Evolutionary conservation across 768 basidiomycete genomes (phyloP), one percentile per base, ranked within the genome.

Genomic region (Cyclocybe cylindracea): DNA sequence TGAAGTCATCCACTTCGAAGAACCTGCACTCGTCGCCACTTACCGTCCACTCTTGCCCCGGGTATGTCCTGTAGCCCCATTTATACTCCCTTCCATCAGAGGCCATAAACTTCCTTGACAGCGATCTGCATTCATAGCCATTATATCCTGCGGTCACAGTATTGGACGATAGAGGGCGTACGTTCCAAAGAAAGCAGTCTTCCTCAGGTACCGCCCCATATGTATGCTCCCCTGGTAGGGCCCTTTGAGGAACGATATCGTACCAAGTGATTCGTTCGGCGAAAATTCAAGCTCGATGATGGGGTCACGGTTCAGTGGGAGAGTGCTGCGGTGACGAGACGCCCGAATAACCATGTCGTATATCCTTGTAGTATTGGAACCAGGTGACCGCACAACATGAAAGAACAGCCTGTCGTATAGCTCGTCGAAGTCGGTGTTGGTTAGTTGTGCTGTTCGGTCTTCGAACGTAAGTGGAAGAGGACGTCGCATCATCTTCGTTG

Each of bases 371-470:
- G 70, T 69, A 18, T 66, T 61, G 10, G 63, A 63, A 8, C 75
- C 76, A 4, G 83, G 78, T 16, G 72, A 67, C 3, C 79, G 77
- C 5, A 78, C 67, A 34, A 89, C 76, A 51, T 83, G 85, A 45
- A 86, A 77, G 71, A 87, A 89, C 56, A 83, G 69, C 48, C 88
- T 81, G 67, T 91, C 88, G 63, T 89, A 90, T 58, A 89, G 79
- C 59, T 91, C 88, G 63, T 88, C 86, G 55, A 83, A 89, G 73
- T 91, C 86, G 1, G 85, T 78, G 42, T 70, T 67, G 10, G 75
- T 70, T 52, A 78, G 66, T 10, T 70, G 66, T 14, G 80, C 86
- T 0, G 87, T 84, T 41, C 85, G 81, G 70, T 89, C 87, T 65
- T 89, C 87, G 39, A 88, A 76, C 41, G 78, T 78, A 56, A 79